Percentiles rank a stretch among this genome's conserved stretches.
Conservation (phyloP, 306 rosid species). For the Cucurbita argyrosperma region DNA sequence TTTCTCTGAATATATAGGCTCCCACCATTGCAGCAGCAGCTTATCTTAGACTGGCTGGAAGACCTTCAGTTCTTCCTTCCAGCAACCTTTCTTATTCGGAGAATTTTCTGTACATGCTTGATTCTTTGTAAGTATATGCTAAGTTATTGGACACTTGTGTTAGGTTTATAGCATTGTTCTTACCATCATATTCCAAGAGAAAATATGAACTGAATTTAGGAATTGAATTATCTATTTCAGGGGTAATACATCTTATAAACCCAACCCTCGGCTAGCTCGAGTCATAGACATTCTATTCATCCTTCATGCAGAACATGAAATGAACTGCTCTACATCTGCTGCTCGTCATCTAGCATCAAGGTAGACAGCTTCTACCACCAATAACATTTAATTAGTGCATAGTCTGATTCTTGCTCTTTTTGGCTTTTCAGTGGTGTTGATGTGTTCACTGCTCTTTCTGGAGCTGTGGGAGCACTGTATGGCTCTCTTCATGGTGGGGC, state of each 20-base stretch:
- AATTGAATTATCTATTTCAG: conserved; percentile 21
- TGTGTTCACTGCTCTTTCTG: conserved; percentile 79
- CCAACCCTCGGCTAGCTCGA: conserved; percentile 70
- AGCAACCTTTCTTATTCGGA: conserved; percentile 65
- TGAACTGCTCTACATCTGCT: conserved; percentile 88
- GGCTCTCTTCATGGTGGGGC: conserved; percentile 95
- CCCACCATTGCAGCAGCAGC: conserved; percentile 83
- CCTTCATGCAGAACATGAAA: conserved; percentile 87
- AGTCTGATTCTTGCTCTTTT: conserved; percentile 4
- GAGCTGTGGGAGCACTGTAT: conserved; percentile 80
- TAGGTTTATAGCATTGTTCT: not conserved
- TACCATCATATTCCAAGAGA: not conserved
- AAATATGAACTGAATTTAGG: not conserved
- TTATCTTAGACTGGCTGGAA: conserved; percentile 70
- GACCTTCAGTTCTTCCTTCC: conserved; percentile 85
- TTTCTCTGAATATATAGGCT: conserved; percentile 32
- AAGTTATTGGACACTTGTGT: not conserved
- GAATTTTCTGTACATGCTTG: conserved; percentile 87
- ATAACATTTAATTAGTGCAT: not conserved
- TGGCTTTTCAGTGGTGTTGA: conserved; percentile 58
- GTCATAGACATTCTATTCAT: conserved; percentile 72
- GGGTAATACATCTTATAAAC: conserved; percentile 65
- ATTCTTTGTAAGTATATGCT: conserved; percentile 47
- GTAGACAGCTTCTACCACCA: conserved; percentile 16
- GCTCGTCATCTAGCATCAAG: conserved; percentile 88